These are phyloP conservation scores for Crithidia fasciculata DNA, from an alignment of 208 protist genomes.

Conservation along the genomic window DNA sequence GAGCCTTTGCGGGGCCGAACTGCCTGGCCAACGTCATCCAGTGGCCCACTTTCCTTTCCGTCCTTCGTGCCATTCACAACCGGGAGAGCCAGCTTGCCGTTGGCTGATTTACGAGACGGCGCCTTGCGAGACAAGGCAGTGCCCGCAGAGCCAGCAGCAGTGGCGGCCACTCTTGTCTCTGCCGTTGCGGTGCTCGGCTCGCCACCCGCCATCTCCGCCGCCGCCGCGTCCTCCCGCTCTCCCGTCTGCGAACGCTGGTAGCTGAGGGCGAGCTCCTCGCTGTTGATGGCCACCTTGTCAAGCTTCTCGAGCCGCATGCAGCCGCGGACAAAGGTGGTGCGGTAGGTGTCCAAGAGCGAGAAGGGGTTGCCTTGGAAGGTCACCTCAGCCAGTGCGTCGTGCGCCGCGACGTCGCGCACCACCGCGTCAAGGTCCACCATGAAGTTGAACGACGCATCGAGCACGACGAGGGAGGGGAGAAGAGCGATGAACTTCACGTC, in stretches of 20 bases:
- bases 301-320: slow-evolving; percentile 66
- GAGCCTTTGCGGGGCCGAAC: background rate
- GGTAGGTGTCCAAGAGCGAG: slow-evolving; percentile 68
- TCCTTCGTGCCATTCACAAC: background rate
- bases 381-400: slow-evolving; percentile 61
- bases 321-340: slow-evolving; percentile 33
- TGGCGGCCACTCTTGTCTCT: background rate
- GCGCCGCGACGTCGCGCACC: slow-evolving; percentile 38
- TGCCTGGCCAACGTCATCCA: background rate
- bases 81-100: background rate
- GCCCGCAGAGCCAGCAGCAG: background rate
- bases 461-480: slow-evolving; percentile 60
- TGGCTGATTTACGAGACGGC: background rate
- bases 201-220: background rate
- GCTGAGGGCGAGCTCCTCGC: slow-evolving; percentile 44
- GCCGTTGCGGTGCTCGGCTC: background rate
- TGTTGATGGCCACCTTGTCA: slow-evolving; percentile 52
- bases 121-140: background rate
- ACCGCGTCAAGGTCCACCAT: slow-evolving; percentile 47
- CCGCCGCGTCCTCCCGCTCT: background rate
- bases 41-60: background rate
- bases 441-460: slow-evolving; percentile 77
- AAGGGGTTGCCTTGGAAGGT: slow-evolving; percentile 75
- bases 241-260: slow-evolving; percentile 1
- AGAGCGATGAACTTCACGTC: slow-evolving; percentile 48